Evolutionary conservation across 495 filamentous ascomycete species (phyloP).

Genomic region (Talaromyces adpressus): DNA sequence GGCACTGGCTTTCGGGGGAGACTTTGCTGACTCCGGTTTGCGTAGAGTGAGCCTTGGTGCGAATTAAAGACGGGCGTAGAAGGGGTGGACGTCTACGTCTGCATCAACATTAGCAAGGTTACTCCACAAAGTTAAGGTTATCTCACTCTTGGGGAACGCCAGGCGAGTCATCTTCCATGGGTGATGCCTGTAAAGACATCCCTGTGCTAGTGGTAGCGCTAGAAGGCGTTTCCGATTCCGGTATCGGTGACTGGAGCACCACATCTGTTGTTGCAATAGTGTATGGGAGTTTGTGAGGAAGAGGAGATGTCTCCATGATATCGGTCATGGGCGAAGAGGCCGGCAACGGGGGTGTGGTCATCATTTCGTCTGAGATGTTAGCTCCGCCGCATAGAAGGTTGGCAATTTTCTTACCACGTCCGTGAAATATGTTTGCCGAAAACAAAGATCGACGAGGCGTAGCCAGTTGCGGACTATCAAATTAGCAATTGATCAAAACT

Average conservation of each 20-base stretch:
- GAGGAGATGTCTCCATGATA: constrained; percentile 87
- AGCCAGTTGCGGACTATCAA: constrained; percentile 72
- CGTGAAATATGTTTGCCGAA: constrained; percentile 66
- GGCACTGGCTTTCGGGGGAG: constrained; percentile 55
- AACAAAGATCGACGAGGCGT: constrained; percentile 93
- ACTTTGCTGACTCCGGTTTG: constrained; percentile 28
- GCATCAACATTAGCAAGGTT: constrained; percentile 15
- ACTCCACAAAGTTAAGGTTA: background rate
- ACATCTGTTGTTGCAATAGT: constrained; percentile 41
- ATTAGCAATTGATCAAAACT: background rate
- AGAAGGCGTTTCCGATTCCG: constrained; percentile 29
- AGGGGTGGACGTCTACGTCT: constrained; percentile 36
- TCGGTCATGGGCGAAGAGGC: constrained; percentile 80
- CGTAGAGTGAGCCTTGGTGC: constrained; percentile 36
- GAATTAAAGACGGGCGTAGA: constrained; percentile 33
- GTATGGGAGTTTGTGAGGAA: constrained; percentile 82
- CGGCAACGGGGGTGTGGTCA: constrained; percentile 78
- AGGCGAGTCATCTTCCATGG: constrained; percentile 40
- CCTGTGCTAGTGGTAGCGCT: constrained; percentile 30
- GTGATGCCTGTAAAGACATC: constrained; percentile 38
- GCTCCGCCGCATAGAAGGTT: background rate
- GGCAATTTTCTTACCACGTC: constrained; percentile 56
- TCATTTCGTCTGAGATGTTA: constrained; percentile 44
- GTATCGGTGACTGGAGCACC: constrained; percentile 61
- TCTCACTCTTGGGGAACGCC: constrained; percentile 30